phyloP scores from a whole-genome alignment of 345 rosid species.

The Stellera chamaejasme region DNA sequence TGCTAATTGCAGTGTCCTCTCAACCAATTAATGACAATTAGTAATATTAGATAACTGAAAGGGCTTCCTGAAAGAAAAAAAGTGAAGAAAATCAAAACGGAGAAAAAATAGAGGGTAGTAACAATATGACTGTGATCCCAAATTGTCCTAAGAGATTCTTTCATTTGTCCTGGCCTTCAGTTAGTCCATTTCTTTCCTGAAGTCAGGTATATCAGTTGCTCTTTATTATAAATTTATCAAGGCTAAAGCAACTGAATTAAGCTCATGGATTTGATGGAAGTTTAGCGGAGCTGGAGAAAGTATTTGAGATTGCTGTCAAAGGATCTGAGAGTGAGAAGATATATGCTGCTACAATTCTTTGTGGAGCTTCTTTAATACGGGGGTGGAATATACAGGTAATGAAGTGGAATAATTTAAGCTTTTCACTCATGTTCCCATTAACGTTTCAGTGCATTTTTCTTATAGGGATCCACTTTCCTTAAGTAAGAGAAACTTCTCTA shows the following conservation, averaged over 20 bases:
- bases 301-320: slow-evolving; percentile 75
- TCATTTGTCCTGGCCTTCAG: slow-evolving; percentile 49
- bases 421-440: background rate
- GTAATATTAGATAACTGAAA: background rate
- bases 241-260: slow-evolving; percentile 79
- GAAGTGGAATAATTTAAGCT: background rate
- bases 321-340: slow-evolving; percentile 88
- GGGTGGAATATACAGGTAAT: slow-evolving; percentile 98
- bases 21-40: no score
- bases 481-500: background rate
- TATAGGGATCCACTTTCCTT: background rate
- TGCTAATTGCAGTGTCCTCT: no score
- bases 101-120: slow-evolving; percentile 9
- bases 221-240: slow-evolving; percentile 61
- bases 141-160: slow-evolving; percentile 14
- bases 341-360: slow-evolving; percentile 84
- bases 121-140: slow-evolving; percentile 3
- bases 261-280: slow-evolving; percentile 97
- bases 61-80: background rate
- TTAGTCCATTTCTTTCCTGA: slow-evolving; percentile 51
- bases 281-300: slow-evolving; percentile 90
- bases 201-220: slow-evolving; percentile 63
- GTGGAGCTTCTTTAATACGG: slow-evolving; percentile 88
- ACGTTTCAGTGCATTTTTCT: background rate
- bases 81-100: no score